Evolutionary conservation across 192 early-diverging fungal species (phyloP), one percentile per base, ranked within the genome.

Genomic region (Coemansia sp.): DNA sequence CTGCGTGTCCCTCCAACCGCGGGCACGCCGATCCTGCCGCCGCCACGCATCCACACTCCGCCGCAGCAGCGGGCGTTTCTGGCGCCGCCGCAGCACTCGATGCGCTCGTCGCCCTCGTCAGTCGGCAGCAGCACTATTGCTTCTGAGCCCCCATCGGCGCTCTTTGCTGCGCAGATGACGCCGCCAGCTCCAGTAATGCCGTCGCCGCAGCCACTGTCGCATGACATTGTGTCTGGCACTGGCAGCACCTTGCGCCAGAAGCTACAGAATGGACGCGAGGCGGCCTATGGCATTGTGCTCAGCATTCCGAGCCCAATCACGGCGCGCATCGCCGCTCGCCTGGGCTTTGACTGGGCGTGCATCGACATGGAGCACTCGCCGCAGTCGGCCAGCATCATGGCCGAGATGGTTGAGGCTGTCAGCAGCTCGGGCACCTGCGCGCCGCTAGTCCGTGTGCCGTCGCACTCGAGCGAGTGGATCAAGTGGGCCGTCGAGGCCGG

Each of bases 281-380:
- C 31, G 7, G 64, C 63, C 10, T 51, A 48, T 32, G 74, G 74
- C 45, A 63, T 77, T 22, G 53, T 62, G 45, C 62, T 77, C 11
- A 55, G 45, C 55, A 63, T 69, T 27, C 53, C 74, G 2, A 77
- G 74, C 50, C 53, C 60, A 10, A 58, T 54, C 4, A 55, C 63
- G 6, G 74, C 74, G 11, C 53, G 42, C 10, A 12, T 62, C 0
- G 63, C 63, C 0, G 53, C 74, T 22, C 41, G 63, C 1, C 55
- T 71, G 21, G 74, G 74, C 7, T 77, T 59, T 19, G 74, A 70
- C 50, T 77, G 67, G 67, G 74, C 74, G 17, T 58, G 53, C 22
- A 46, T 77, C 17, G 74, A 66, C 36, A 45, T 67, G 59, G 67
- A 65, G 31, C 40, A 57, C 52, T 54, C 44, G 29, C 58, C 47